Percentiles rank a stretch among this genome's conserved stretches.
These are phyloP conservation scores for Citrullus mucosospermus DNA, from an alignment of 306 rosid species.

Conservation along the genomic window DNA sequence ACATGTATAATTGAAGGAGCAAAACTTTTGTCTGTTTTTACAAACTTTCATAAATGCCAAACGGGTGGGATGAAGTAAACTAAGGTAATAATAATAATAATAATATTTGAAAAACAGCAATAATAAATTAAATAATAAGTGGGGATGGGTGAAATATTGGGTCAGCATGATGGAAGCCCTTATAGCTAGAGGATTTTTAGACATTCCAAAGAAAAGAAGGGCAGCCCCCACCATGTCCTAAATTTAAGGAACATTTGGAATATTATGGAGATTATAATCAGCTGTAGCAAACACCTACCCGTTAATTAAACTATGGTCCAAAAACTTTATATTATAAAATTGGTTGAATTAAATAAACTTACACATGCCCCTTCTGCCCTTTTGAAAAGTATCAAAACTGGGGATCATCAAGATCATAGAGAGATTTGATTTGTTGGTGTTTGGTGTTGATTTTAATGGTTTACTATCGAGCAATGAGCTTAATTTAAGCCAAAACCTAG, in stretches of 20 bases:
- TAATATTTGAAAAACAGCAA: neutral
- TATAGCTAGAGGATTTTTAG: neutral
- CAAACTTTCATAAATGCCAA: neutral
- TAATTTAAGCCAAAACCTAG: neutral
- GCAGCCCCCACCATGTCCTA: constrained; percentile 10
- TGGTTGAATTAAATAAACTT: neutral
- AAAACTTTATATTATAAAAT: neutral
- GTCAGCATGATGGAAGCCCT: neutral
- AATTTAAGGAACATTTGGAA: constrained; percentile 5
- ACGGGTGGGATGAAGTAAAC: neutral
- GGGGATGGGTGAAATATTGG: neutral
- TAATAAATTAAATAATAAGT: neutral
- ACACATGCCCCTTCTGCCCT: neutral
- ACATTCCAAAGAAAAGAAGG: neutral
- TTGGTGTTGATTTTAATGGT: neutral
- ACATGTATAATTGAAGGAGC: neutral
- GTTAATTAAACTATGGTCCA: neutral
- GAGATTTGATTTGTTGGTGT: neutral
- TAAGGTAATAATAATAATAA: neutral
- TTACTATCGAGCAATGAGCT: neutral
- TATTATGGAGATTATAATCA: constrained; percentile 2
- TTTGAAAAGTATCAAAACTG: neutral
- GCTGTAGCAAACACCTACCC: neutral
- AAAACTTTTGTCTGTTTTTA: neutral
- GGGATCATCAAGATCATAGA: neutral